Conservation (phyloP, 2,329 filamentous ascomycete species). For the Phaeosphaeriaceae sp. region DNA sequence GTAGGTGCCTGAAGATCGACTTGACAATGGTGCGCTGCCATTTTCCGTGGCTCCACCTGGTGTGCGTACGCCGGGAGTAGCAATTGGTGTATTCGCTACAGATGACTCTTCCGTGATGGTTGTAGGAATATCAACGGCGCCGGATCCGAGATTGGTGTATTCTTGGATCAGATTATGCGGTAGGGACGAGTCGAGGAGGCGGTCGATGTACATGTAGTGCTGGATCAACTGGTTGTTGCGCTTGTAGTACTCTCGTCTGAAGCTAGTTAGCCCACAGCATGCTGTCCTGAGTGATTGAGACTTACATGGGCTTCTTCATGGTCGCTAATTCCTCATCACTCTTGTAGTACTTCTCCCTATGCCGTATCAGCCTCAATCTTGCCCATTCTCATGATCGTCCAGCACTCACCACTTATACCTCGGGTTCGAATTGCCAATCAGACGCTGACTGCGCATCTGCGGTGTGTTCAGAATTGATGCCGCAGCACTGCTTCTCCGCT, state of each 20-base stretch:
- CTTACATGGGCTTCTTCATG: conserved; percentile 75
- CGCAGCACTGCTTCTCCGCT: conserved; percentile 51
- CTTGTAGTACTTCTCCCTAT: conserved; percentile 80
- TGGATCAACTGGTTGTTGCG: conserved; percentile 87
- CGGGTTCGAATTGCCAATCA: conserved; percentile 89
- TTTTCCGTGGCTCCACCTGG: conserved; percentile 24
- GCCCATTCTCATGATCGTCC: not conserved
- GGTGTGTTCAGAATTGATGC: conserved; percentile 59
- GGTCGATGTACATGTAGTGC: conserved; percentile 93
- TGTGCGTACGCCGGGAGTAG: conserved; percentile 22
- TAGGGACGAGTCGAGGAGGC: conserved; percentile 87
- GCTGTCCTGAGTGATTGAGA: not conserved
- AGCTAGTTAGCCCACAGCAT: conserved; percentile 9
- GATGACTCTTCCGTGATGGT: conserved; percentile 76
- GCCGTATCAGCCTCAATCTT: not conserved
- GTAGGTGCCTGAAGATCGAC: conserved; percentile 39
- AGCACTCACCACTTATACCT: conserved; percentile 74
- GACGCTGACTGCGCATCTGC: conserved; percentile 79
- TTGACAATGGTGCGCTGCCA: conserved; percentile 18
- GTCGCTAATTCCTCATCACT: conserved; percentile 73
- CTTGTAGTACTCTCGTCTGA: conserved; percentile 82
- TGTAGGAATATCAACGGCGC: conserved; percentile 68
- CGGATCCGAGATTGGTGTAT: conserved; percentile 71
- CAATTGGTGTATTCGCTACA: conserved; percentile 21
- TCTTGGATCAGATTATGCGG: conserved; percentile 91